Evolutionary conservation across 2,329 filamentous ascomycete genomes (phyloP).

Genomic region (Catunica adiposa): DNA sequence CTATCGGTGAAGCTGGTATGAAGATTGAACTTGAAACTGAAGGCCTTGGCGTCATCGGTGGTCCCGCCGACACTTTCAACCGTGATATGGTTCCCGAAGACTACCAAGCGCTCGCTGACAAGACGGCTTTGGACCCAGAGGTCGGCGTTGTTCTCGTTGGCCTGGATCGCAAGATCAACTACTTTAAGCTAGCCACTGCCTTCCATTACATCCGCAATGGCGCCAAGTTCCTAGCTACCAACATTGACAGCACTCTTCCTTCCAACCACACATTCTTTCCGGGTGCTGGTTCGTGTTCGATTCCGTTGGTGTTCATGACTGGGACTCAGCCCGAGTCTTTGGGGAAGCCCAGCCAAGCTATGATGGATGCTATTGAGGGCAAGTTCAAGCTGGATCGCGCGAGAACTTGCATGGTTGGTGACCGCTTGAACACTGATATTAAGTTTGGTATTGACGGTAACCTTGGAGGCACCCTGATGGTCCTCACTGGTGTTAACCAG

Average conservation of each 20-base stretch:
- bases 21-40: slow-evolving; percentile 76
- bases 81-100: slow-evolving; percentile 68
- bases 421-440: slow-evolving; percentile 88
- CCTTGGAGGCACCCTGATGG: slow-evolving; percentile 77
- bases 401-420: slow-evolving; percentile 88
- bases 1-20: slow-evolving; percentile 80
- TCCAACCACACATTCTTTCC: slow-evolving; percentile 72
- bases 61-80: slow-evolving; percentile 62
- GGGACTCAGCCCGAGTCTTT: slow-evolving; percentile 56
- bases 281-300: slow-evolving; percentile 69
- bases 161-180: slow-evolving; percentile 88
- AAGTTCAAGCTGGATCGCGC: slow-evolving; percentile 79
- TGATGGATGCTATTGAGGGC: slow-evolving; percentile 98
- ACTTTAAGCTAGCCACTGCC: slow-evolving; percentile 73
- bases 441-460: slow-evolving; percentile 84
- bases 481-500: slow-evolving; percentile 76
- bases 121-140: slow-evolving; percentile 63
- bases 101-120: slow-evolving; percentile 61
- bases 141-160: slow-evolving; percentile 82
- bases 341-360: slow-evolving; percentile 92
- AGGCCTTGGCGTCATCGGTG: slow-evolving; percentile 64
- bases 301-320: slow-evolving; percentile 60
- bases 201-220: slow-evolving; percentile 73
- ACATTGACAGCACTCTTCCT: slow-evolving; percentile 79
- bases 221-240: slow-evolving; percentile 81